Evolutionary conservation across 345 rosid genomes (phyloP).

Genomic region (Pistacia atlantica): DNA sequence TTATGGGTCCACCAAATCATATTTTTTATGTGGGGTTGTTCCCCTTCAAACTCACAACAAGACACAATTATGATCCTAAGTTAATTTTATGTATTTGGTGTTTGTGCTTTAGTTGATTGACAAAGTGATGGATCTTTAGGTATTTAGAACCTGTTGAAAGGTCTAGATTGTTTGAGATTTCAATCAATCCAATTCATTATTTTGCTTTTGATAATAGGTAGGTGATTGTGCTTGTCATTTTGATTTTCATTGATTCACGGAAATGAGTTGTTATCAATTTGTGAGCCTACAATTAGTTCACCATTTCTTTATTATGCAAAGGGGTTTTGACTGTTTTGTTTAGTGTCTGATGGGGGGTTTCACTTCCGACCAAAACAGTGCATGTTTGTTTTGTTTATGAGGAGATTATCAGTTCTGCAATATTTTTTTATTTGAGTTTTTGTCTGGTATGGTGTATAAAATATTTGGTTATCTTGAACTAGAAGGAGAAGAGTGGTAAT

Average conservation of each 20-base stretch:
- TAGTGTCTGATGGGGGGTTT: slow-evolving; percentile 33
- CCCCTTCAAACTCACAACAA: slow-evolving; percentile 15
- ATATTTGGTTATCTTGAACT: slow-evolving; percentile 15
- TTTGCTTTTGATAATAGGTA: slow-evolving; percentile 13
- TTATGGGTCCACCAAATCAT: slow-evolving; percentile 31
- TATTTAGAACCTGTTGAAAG: not conserved
- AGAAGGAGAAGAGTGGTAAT: not conserved
- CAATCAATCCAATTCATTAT: slow-evolving; percentile 17
- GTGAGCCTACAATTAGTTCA: slow-evolving; percentile 26
- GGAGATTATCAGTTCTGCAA: slow-evolving; percentile 17
- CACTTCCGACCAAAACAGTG: slow-evolving; percentile 45
- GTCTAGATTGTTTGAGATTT: slow-evolving; percentile 6
- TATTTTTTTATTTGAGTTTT: slow-evolving; percentile 13
- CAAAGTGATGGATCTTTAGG: slow-evolving; percentile 14
- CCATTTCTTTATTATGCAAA: slow-evolving; percentile 25
- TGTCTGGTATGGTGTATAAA: slow-evolving; percentile 18
- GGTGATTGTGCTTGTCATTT: slow-evolving; percentile 16
- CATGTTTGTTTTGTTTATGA: slow-evolving; percentile 34
- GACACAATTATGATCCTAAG: slow-evolving; percentile 12
- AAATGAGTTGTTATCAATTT: slow-evolving; percentile 44
- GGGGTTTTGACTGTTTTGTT: slow-evolving; percentile 24
- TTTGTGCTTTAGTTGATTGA: slow-evolving; percentile 17
- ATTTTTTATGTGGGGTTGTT: slow-evolving; percentile 27
- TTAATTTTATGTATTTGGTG: slow-evolving; percentile 16
- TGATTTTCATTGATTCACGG: slow-evolving; percentile 38